These are phyloP conservation scores for Cladophialophora bantiana DNA, from an alignment of 2,329 filamentous ascomycete genomes.

Conservation along the genomic window DNA sequence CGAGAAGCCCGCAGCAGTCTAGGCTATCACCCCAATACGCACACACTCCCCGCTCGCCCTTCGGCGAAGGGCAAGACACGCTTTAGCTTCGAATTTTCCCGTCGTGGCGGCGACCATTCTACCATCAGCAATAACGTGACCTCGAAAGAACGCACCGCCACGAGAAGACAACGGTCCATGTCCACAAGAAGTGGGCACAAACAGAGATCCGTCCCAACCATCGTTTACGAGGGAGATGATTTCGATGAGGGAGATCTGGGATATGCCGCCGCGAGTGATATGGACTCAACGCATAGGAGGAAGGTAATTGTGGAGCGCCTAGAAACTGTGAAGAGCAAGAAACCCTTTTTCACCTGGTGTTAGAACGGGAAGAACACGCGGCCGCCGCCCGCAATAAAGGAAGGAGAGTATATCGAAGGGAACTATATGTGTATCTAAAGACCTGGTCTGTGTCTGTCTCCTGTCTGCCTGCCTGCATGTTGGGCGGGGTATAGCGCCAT, in stretches of 20 bases:
- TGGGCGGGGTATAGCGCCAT: neutral
- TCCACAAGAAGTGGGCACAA: conserved; percentile 36
- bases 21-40: conserved; percentile 43
- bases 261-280: conserved; percentile 90
- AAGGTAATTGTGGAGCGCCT: conserved; percentile 97
- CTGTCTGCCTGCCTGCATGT: neutral
- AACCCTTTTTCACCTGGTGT: conserved; percentile 75
- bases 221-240: conserved; percentile 65
- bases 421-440: neutral
- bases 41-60: conserved; percentile 48
- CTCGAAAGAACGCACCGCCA: conserved; percentile 16
- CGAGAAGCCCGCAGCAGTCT: conserved; percentile 45
- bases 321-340: conserved; percentile 92
- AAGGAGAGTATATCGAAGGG: neutral
- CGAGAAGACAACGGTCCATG: conserved; percentile 33
- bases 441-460: neutral
- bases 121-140: conserved; percentile 67
- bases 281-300: conserved; percentile 81
- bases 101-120: conserved; percentile 61
- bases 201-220: conserved; percentile 22
- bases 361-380: neutral
- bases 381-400: neutral
- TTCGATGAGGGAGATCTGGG: conserved; percentile 85
- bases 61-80: conserved; percentile 40
- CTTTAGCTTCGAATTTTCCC: conserved; percentile 43